Conservation (phyloP, 352 stramenopile species). For the Globisporangium iwayamae region DNA sequence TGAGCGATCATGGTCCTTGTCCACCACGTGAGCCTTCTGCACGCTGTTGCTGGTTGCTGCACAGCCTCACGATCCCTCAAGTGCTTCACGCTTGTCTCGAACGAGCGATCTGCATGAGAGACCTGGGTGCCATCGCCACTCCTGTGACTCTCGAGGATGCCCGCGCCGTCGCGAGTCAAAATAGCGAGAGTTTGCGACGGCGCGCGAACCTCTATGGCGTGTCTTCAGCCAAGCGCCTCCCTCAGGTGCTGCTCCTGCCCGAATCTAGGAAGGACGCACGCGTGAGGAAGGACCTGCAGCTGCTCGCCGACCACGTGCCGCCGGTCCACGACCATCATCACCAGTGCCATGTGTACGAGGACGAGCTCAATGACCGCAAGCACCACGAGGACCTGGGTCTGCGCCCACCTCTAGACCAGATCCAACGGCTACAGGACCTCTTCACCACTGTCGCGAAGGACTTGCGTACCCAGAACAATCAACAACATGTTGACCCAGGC, state of each 20-base stretch:
- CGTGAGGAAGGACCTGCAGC: conserved; percentile 38
- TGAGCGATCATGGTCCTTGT: neutral
- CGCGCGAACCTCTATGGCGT: conserved; percentile 41
- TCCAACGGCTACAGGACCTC: conserved; percentile 41
- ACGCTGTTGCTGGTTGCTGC: no score
- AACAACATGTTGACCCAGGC: neutral
- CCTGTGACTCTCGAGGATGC: neutral
- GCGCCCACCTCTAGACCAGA: conserved; percentile 46
- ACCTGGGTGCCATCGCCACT: neutral
- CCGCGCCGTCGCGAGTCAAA: neutral
- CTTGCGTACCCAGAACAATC: conserved; percentile 11
- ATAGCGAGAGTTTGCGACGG: conserved; percentile 24
- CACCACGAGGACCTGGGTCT: conserved; percentile 41
- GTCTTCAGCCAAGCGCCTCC: conserved; percentile 28
- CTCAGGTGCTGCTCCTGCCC: conserved; percentile 24
- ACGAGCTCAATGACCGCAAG: conserved; percentile 53
- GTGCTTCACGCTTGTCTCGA: no score
- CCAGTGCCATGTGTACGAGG: conserved; percentile 23
- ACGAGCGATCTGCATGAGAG: conserved; percentile 2
- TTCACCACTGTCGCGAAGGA: conserved; percentile 46
- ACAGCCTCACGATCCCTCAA: no score
- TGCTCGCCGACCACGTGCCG: conserved; percentile 17
- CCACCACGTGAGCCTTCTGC: no score
- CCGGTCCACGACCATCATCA: conserved; percentile 4
- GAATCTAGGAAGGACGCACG: conserved; percentile 32